Base-by-base conservation (phyloP, 352 stramenopile genomes). In the Pythium aquatile region DNA sequence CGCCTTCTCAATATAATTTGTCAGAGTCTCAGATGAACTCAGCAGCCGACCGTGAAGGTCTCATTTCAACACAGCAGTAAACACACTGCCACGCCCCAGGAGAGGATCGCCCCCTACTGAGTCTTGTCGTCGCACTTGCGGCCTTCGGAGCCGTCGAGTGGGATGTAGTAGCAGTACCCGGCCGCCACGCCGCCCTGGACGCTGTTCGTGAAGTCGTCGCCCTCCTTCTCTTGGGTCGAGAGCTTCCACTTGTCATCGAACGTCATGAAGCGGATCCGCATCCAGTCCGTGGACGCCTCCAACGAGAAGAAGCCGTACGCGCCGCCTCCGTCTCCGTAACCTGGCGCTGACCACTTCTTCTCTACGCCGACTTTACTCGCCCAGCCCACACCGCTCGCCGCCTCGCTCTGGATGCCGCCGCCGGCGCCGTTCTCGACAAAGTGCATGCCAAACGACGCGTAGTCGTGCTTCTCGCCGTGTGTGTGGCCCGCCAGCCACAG, bases 391-490 rank as follows among this genome's bases (percentile, higher is more conserved):
- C 39, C 54, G 3, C 33, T 63, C 11, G 49, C 10, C 49, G 57
- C n/a, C 32, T 73, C 60, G n/a, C 57, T 72, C n/a, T 68, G 32
- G 29, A 74, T 72, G 44, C 68, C 68, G 33, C 68, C 68, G 35
- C 68, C 68, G 24, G 57, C 68, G 13, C 68, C 68, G 57, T 74
- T 74, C 55, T 70, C 65, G 44, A 74, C 58, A 26, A 74, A 74
- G 39, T 73, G 68, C 26, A 47, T 69, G 17, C 32, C 32, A 16
- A 58, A 32, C 63, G 39, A 9, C 63, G 44, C 63, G 57, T 88
- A 77, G 53, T 90, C 81, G 60, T 88, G 79, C 64, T 88, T 88
- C 60, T 86, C 77, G 52, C 77, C 81, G 68, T 90, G 81, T 1
- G 81, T 90, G 72, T 90, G 81, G 48, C 81, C 81, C 30, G 52